Conservation (phyloP, 1,284 basidiomycete species). For the Heterobasidion occidentale region DNA sequence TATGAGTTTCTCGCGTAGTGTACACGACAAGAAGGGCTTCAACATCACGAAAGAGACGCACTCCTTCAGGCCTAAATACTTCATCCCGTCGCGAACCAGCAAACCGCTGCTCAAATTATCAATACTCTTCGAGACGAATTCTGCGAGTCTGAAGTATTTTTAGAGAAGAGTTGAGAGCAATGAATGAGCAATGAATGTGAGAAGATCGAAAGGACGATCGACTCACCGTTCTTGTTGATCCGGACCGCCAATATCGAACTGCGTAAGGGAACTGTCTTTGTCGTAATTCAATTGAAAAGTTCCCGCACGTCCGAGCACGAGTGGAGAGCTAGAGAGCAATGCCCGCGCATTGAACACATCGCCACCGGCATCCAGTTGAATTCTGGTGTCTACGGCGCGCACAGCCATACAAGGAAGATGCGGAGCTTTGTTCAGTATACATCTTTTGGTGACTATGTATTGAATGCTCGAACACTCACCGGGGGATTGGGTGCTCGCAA, state of each 20-base stretch:
- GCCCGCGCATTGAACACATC: neutral
- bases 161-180: neutral
- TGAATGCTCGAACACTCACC: constrained; percentile 1
- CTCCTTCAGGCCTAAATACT: constrained; percentile 40
- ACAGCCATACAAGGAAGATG: neutral
- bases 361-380: neutral
- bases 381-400: neutral
- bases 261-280: constrained; percentile 7
- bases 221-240: constrained; percentile 15
- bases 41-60: constrained; percentile 17
- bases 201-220: neutral
- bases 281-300: constrained; percentile 4
- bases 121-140: constrained; percentile 50
- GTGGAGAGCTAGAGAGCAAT: neutral
- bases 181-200: neutral
- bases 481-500: constrained; percentile 7
- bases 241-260: constrained; percentile 15
- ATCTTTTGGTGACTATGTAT: neutral
- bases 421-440: too few species aligned
- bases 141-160: constrained; percentile 34
- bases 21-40: neutral
- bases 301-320: neutral
- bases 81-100: constrained; percentile 41
- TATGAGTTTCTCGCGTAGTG: neutral
- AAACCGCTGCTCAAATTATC: constrained; percentile 46